Base-by-base conservation (phyloP, 345 rosid species). In the Murraya paniculata region DNA sequence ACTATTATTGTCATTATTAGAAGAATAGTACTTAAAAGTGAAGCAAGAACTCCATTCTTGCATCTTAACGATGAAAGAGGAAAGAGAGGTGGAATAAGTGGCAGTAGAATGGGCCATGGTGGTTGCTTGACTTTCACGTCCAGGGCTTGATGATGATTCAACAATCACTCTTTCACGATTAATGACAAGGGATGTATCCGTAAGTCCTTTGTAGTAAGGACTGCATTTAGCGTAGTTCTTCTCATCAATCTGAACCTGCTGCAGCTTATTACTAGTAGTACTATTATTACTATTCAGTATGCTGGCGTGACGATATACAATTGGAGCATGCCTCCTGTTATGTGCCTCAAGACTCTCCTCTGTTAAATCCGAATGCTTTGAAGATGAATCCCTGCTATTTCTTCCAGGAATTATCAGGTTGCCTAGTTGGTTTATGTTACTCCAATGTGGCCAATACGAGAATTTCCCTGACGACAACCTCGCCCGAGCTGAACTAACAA, bases 151-250 rank as follows among this genome's bases (percentile, higher is more conserved):
- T n/a, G 57, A 53, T 18, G 57, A 53, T 53, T 53, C 57, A 53
- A 53, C 22, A 53, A 69, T 33, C 14, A 28, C n/a, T 56, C 22
- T 82, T 28, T 77, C 80, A 0, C 82, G 78, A 31, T 66, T 82
- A 45, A 82, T 60, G 24, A 68, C 69, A 8, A 87, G 90, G 48
- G 91, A 80, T 6, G 82, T 73, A 78, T 89, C 86, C 3, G 86
- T 84, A 33, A 86, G 87, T 16, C 89, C 93, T 64, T 82, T 88
- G 65, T 85, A 88, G 77, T 90, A 90, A 6, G 93, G 93, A 56
- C 93, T 90, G 76, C 90, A 86, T 57, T 77, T 79, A 9, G 70
- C 61, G 65, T 53, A 53, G 57, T 85, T 80, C 83, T 61, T 80
- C 31, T 30, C 67, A 19, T 64, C 56, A 16, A 78, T 45, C 50